phyloP scores from a whole-genome alignment of 768 basidiomycete genomes.

The Ramaria rubella region DNA sequence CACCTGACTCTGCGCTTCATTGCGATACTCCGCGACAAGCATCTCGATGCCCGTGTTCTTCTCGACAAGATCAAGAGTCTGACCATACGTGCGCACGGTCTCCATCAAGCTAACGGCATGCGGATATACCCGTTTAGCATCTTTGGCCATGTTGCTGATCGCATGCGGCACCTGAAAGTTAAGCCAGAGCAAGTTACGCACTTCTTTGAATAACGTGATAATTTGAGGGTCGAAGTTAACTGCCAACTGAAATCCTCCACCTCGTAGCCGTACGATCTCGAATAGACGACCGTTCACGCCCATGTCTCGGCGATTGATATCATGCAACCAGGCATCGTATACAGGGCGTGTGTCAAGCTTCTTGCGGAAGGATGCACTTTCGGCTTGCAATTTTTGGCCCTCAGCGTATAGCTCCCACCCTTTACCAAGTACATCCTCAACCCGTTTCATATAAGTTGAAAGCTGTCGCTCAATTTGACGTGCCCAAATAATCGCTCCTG shows the following conservation, averaged over 20 bases:
- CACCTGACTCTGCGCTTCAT: conserved; percentile 91
- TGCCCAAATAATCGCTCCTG: conserved; percentile 98
- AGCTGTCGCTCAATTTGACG: conserved; percentile 98
- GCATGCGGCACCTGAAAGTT: conserved; percentile 94
- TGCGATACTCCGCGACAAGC: conserved; percentile 90
- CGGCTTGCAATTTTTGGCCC: conserved; percentile 92
- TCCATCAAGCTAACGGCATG: conserved; percentile 99
- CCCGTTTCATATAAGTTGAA: conserved; percentile 95
- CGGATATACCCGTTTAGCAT: conserved; percentile 96
- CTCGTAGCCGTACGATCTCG: conserved; percentile 74
- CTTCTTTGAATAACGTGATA: conserved; percentile 98
- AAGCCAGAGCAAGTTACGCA: conserved; percentile 91
- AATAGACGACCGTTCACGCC: conserved; percentile 87
- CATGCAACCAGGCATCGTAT: conserved; percentile 93
- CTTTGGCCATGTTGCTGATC: conserved; percentile 95
- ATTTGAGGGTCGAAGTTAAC: conserved; percentile 99
- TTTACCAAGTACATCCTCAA: conserved; percentile 95
- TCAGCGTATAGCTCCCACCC: conserved; percentile 99
- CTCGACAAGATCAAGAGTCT: conserved; percentile 89
- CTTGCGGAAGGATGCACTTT: conserved; percentile 85
- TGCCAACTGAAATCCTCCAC: conserved; percentile 73
- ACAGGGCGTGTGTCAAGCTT: conserved; percentile 94
- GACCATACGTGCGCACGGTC: conserved; percentile 95
- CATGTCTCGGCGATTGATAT: conserved; percentile 91
- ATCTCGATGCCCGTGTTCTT: conserved; percentile 88